A percentile compares a stretch with the other conserved stretches of the same genome.
Evolutionary conservation across 805 yeast genomes (phyloP).

Genomic region (Debaryomyces tyrocola): DNA sequence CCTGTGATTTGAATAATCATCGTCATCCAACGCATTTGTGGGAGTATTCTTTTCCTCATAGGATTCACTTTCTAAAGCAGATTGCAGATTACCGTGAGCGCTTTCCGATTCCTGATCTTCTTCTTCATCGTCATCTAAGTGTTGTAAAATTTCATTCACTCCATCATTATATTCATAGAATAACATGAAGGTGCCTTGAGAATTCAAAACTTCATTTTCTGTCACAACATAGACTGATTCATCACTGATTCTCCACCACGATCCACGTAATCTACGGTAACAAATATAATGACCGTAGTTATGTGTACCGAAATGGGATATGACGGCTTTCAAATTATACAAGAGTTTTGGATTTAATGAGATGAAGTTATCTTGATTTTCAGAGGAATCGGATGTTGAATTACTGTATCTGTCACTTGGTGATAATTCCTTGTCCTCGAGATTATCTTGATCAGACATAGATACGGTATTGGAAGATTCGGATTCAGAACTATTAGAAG

Average conservation of each 20-base stretch:
- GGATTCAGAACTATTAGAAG: background rate
- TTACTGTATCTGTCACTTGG: background rate
- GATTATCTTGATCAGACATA: slow-evolving; percentile 7
- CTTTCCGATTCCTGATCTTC: slow-evolving; percentile 10
- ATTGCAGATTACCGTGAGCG: background rate
- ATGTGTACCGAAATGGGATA: slow-evolving; percentile 93
- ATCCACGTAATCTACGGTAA: slow-evolving; percentile 74
- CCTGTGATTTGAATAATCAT: too few relatives aligned
- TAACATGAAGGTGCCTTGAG: slow-evolving; percentile 90
- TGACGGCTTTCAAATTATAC: slow-evolving; percentile 79
- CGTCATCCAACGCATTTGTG: too few relatives aligned
- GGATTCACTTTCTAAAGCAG: too few relatives aligned
- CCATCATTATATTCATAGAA: slow-evolving; percentile 66
- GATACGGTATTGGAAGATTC: slow-evolving; percentile 7
- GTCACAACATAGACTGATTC: slow-evolving; percentile 79
- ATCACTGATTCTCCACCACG: slow-evolving; percentile 96
- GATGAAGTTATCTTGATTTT: slow-evolving; percentile 5
- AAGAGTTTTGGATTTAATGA: slow-evolving; percentile 43
- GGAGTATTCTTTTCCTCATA: too few relatives aligned
- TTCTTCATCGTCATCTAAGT: slow-evolving; percentile 17
- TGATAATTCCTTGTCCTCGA: slow-evolving; percentile 7
- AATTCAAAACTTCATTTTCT: slow-evolving; percentile 74
- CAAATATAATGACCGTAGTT: slow-evolving; percentile 97
- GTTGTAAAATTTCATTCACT: slow-evolving; percentile 18
- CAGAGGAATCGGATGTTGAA: background rate